Evolutionary conservation across 441 rosid species (phyloP).

Genomic region (Erodium moschatum): DNA sequence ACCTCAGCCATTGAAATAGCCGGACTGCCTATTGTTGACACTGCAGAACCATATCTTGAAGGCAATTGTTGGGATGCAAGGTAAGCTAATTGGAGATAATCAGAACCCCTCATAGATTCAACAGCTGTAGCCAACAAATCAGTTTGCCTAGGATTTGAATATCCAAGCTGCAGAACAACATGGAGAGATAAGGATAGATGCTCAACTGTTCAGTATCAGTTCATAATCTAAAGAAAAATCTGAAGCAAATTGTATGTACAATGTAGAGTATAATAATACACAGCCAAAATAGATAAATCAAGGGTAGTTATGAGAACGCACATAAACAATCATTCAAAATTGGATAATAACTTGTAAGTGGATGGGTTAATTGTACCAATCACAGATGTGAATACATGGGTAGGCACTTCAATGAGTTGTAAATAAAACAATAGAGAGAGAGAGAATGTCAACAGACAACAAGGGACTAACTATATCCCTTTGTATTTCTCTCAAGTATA

Average conservation of each 20-base stretch:
- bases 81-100: conserved; percentile 15
- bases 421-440: neutral
- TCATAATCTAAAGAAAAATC: neutral
- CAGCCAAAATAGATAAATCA: conserved; percentile 3
- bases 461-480: neutral
- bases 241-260: neutral
- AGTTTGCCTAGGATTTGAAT: conserved; percentile 19
- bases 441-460: neutral
- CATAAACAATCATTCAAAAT: neutral
- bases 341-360: neutral
- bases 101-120: conserved; percentile 23
- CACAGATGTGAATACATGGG: neutral
- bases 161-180: conserved; percentile 24
- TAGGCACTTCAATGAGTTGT: neutral
- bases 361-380: neutral
- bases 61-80: conserved; percentile 20
- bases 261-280: neutral
- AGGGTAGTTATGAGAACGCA: neutral
- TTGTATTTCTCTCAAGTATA: neutral
- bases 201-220: conserved; percentile 5
- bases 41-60: conserved; percentile 21
- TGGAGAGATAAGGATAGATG: conserved; percentile 3
- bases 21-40: conserved; percentile 20
- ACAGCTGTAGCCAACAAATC: conserved; percentile 19
- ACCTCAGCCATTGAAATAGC: conserved; percentile 35